Conservation (phyloP, 306 rosid species). For the Pachyrhizus erosus region DNA sequence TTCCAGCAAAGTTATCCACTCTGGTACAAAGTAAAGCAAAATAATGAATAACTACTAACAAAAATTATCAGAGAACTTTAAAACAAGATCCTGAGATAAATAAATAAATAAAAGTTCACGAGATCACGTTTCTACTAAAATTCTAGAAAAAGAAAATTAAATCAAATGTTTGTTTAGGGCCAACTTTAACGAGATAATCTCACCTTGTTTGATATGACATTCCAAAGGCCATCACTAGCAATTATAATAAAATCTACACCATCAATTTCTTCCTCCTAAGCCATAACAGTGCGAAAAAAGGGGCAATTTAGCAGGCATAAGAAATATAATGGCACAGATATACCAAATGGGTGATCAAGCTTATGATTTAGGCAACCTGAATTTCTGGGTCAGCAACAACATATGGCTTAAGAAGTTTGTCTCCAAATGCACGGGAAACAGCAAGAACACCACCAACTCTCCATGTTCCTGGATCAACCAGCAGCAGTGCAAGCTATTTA, state of each 20-base stretch:
- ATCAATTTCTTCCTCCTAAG: conserved; percentile 80
- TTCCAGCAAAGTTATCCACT: conserved; percentile 8
- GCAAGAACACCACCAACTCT: conserved; percentile 96
- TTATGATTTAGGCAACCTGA: conserved; percentile 56
- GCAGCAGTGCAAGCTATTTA: conserved; percentile 24
- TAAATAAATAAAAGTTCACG: background rate
- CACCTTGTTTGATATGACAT: conserved; percentile 85
- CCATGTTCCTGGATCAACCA: conserved; percentile 79
- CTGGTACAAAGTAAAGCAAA: conserved; percentile 7
- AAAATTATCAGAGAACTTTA: background rate
- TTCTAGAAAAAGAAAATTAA: background rate
- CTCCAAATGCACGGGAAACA: conserved; percentile 95
- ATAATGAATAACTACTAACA: background rate
- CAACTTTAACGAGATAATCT: conserved; percentile 36
- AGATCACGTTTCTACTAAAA: background rate
- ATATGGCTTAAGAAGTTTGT: conserved; percentile 77
- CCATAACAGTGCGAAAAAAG: conserved; percentile 32
- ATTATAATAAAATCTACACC: conserved; percentile 81
- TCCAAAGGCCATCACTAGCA: conserved; percentile 96
- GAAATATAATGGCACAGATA: conserved; percentile 1
- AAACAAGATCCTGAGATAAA: background rate
- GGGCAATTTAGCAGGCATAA: conserved; percentile 33
- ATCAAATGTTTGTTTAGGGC: background rate
- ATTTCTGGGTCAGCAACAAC: conserved; percentile 96
- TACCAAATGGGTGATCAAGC: conserved; percentile 36